These are phyloP conservation scores for Fusarium longipes DNA, from an alignment of 2,329 filamentous ascomycete species.

Conservation along the genomic window DNA sequence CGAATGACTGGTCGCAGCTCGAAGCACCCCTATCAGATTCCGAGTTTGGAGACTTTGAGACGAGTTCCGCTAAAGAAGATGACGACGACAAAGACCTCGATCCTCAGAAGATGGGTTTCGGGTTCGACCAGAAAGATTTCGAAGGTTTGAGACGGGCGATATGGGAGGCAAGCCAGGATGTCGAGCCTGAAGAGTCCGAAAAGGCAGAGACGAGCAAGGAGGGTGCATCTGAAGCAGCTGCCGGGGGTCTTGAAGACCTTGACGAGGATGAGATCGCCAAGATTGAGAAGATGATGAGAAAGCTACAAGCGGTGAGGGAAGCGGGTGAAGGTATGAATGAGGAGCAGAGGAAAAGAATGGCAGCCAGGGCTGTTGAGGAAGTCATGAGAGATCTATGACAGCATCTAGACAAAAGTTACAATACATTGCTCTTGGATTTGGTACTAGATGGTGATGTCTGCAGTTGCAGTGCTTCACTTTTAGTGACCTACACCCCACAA, in stretches of 20 bases:
- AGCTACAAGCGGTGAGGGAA: constrained; percentile 70
- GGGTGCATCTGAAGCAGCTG: constrained; percentile 9
- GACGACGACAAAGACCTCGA: constrained; percentile 54
- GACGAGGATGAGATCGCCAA: constrained; percentile 67
- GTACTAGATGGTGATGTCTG: background rate
- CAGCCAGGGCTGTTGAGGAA: constrained; percentile 70
- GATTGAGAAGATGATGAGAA: constrained; percentile 72
- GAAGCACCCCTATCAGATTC: constrained; percentile 42
- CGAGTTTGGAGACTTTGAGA: constrained; percentile 51
- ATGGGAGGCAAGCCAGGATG: constrained; percentile 54
- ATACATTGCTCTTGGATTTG: background rate
- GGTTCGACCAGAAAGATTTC: constrained; percentile 65
- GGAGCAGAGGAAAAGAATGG: constrained; percentile 69
- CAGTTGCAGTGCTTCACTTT: background rate
- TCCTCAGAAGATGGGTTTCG: constrained; percentile 62
- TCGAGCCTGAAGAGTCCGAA: constrained; percentile 14
- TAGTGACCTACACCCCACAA: background rate
- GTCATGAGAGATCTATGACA: constrained; percentile 69
- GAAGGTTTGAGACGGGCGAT: constrained; percentile 64
- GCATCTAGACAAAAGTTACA: background rate
- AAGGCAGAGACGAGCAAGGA: constrained; percentile 25
- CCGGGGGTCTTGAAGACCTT: constrained; percentile 56
- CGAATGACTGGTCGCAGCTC: constrained; percentile 70
- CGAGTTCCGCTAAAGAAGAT: constrained; percentile 49
- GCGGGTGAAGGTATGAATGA: constrained; percentile 69